phyloP scores from a whole-genome alignment of 805 yeast genomes.

The Komagataella populi region DNA sequence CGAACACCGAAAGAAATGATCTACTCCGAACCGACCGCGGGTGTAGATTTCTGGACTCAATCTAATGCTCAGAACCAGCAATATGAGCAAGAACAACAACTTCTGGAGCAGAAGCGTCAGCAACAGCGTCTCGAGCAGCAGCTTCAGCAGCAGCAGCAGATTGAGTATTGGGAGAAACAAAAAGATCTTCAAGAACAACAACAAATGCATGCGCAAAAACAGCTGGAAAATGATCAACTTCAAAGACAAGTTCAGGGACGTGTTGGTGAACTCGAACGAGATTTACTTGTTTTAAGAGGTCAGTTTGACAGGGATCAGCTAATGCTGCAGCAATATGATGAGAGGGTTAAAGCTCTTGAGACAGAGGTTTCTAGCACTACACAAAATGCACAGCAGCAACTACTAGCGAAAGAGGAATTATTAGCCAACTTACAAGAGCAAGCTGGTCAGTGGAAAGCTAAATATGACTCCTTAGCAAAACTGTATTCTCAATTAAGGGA shows the following conservation, averaged over 20 bases:
- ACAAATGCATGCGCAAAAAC: constrained; percentile 62
- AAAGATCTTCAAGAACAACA: constrained; percentile 55
- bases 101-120: constrained; percentile 49
- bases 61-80: constrained; percentile 26
- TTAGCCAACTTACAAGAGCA: constrained; percentile 60
- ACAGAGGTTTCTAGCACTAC: constrained; percentile 49
- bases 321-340: constrained; percentile 76
- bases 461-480: constrained; percentile 82
- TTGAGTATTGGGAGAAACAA: constrained; percentile 61
- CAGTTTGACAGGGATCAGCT: constrained; percentile 82
- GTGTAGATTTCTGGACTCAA: constrained; percentile 27
- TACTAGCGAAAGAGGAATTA: constrained; percentile 66
- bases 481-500: constrained; percentile 83
- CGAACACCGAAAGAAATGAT: constrained; percentile 34
- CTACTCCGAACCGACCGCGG: constrained; percentile 38
- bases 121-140: constrained; percentile 54
- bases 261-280: constrained; percentile 72
- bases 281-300: constrained; percentile 55
- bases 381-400: constrained; percentile 55
- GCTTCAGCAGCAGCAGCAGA: constrained; percentile 55
- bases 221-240: constrained; percentile 48
- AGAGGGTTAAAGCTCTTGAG: constrained; percentile 72
- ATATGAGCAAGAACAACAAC: constrained; percentile 43
- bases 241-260: constrained; percentile 68
- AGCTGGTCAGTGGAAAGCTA: constrained; percentile 63